Evolutionary conservation across 1,139 yeast species (phyloP).

Genomic region (Debaryomyces fabryi): DNA sequence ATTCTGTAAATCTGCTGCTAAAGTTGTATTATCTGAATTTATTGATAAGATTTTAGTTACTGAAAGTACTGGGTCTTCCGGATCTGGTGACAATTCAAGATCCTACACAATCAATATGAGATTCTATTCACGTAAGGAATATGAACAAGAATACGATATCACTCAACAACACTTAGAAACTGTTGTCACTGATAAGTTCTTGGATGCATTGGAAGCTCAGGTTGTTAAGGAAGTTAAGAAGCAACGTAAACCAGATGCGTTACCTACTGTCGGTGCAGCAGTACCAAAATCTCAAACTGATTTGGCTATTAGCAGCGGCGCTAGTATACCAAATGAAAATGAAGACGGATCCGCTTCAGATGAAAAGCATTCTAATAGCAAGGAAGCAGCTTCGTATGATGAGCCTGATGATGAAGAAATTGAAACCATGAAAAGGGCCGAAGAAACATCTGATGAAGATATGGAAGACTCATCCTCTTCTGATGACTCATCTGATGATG

Average conservation of each 20-base stretch:
- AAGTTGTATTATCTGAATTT: conserved; percentile 83
- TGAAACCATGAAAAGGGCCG: conserved; percentile 84
- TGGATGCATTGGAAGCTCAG: conserved; percentile 68
- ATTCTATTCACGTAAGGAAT: conserved; percentile 78
- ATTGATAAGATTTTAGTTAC: conserved; percentile 83
- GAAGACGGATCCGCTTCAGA: conserved; percentile 73
- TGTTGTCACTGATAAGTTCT: conserved; percentile 66
- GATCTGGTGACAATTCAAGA: conserved; percentile 60
- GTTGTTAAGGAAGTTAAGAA: conserved; percentile 82
- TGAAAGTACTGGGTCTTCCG: conserved; percentile 74
- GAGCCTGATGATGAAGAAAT: conserved; percentile 94
- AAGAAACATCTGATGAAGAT: conserved; percentile 69
- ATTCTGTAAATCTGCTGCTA: conserved; percentile 89
- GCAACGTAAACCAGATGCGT: conserved; percentile 62
- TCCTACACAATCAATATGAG: conserved; percentile 73
- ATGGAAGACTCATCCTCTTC: conserved; percentile 44
- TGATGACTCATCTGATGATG: conserved; percentile 26
- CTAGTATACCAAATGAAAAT: conserved; percentile 32
- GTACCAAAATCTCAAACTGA: conserved; percentile 54
- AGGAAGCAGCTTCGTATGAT: conserved; percentile 90
- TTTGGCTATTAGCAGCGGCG: conserved; percentile 33
- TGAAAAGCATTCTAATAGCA: conserved; percentile 63
- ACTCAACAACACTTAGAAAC: conserved; percentile 76
- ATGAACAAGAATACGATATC: conserved; percentile 86
- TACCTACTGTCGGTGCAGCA: conserved; percentile 75